phyloP scores from a whole-genome alignment of 2,329 filamentous ascomycete genomes.

The Cladosporium sp. region DNA sequence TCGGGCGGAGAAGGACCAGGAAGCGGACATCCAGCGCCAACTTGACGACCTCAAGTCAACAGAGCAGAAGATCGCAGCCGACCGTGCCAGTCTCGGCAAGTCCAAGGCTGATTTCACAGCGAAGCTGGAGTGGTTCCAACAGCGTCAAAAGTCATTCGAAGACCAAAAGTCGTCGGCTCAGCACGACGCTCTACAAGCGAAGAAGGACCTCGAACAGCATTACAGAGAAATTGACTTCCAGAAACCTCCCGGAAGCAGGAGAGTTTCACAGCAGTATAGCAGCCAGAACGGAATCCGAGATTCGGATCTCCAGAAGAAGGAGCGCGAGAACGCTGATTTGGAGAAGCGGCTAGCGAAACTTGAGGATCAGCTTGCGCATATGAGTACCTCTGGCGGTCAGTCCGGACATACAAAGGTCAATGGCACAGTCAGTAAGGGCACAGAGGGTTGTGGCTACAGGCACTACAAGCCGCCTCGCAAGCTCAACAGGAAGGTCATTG shows the following conservation, averaged over 20 bases:
- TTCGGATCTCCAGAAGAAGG: conserved; percentile 5
- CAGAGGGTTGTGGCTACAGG: conserved; percentile 1
- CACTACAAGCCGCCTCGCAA: conserved; percentile 19
- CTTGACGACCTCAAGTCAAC: conserved; percentile 15
- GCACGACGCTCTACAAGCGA: conserved; percentile 2
- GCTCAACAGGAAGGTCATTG: conserved; percentile 14
- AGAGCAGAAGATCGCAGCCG: conserved; percentile 5
- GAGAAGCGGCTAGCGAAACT: conserved; percentile 12
- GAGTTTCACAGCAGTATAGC: not conserved
- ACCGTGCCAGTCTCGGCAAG: conserved; percentile 10
- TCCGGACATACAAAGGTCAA: not conserved
- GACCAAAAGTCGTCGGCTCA: not conserved
- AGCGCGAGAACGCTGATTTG: conserved; percentile 12
- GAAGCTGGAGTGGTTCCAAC: conserved; percentile 8
- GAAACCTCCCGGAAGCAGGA: not conserved
- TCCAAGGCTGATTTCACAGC: conserved; percentile 9
- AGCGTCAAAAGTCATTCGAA: conserved; percentile 17
- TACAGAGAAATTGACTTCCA: conserved; percentile 6
- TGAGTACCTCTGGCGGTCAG: not conserved
- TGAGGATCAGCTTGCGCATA: conserved; percentile 12
- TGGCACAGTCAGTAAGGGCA: not conserved
- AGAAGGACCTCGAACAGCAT: conserved; percentile 5
- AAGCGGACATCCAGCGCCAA: conserved; percentile 12
- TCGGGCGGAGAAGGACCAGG: conserved; percentile 1
- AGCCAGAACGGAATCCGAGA: not conserved